Conservation (phyloP, 441 rosid species). For the Viola pubescens region DNA sequence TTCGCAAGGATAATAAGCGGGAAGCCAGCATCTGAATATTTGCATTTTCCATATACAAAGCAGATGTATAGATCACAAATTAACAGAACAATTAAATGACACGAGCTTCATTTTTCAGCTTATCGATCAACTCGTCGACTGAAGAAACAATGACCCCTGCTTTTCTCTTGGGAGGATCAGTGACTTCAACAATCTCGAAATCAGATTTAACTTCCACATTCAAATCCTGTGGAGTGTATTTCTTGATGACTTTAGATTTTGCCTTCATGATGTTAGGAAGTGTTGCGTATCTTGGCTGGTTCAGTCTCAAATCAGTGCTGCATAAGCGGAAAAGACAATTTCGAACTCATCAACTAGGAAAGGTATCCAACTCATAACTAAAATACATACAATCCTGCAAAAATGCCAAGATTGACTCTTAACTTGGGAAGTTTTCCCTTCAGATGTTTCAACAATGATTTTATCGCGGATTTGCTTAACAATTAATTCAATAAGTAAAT, state of each 20-base stretch:
- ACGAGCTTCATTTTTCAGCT: conserved; percentile 73
- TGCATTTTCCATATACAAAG: neutral
- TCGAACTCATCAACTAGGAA: no score
- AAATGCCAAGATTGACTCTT: no score
- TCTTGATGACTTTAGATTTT: conserved; percentile 72
- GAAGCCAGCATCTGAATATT: neutral
- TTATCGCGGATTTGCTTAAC: no score
- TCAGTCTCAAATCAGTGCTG: conserved; percentile 88
- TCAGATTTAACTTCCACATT: conserved; percentile 48
- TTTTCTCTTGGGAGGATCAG: conserved; percentile 74
- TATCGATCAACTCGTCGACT: conserved; percentile 68
- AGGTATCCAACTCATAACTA: no score
- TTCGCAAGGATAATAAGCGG: neutral
- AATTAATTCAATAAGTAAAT: no score
- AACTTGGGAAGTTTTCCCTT: no score
- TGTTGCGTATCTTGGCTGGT: conserved; percentile 91
- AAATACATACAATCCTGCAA: no score
- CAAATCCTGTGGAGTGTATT: conserved; percentile 32
- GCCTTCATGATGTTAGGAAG: conserved; percentile 97
- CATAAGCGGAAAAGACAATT: conserved; percentile 8
- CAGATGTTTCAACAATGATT: no score
- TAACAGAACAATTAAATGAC: conserved; percentile 32
- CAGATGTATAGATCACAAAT: neutral
- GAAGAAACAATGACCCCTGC: conserved; percentile 63
- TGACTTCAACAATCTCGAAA: conserved; percentile 61